Conservation (phyloP, 1,284 basidiomycete genomes). For the Blastosporella zonata region DNA sequence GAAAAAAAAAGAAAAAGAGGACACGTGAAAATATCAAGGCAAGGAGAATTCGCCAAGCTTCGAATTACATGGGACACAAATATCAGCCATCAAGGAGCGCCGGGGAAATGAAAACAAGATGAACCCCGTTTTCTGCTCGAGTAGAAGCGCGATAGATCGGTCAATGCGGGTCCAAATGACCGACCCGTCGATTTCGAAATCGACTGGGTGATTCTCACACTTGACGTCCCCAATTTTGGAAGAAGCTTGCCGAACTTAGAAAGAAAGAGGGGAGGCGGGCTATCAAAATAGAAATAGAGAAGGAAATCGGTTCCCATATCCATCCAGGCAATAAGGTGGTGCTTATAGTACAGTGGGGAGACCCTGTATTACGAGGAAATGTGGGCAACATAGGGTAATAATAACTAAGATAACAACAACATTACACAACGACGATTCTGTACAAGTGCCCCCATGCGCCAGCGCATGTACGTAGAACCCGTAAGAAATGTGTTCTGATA, state of each 20-base stretch:
- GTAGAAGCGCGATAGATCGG: too few relatives aligned
- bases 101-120: too few relatives aligned
- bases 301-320: not conserved
- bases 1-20: too few relatives aligned
- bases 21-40: too few relatives aligned
- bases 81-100: too few relatives aligned
- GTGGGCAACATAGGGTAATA: slow-evolving; percentile 14
- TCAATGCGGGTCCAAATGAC: too few relatives aligned
- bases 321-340: not conserved
- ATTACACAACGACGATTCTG: not conserved
- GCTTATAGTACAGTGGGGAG: not conserved
- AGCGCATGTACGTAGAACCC: not conserved
- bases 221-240: not conserved
- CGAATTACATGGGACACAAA: too few relatives aligned
- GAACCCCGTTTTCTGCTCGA: too few relatives aligned
- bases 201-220: too few relatives aligned
- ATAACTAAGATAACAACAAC: slow-evolving; percentile 13
- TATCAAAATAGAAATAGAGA: not conserved
- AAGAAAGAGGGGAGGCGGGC: not conserved
- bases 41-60: too few relatives aligned
- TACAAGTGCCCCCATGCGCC: slow-evolving; percentile 25
- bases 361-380: not conserved
- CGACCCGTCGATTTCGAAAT: too few relatives aligned
- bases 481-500: not conserved
- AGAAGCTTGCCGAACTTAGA: not conserved